Percentiles rank a stretch among this genome's conserved stretches.
Conservation (phyloP, 306 rosid genomes). For the Cicer arietinum region DNA sequence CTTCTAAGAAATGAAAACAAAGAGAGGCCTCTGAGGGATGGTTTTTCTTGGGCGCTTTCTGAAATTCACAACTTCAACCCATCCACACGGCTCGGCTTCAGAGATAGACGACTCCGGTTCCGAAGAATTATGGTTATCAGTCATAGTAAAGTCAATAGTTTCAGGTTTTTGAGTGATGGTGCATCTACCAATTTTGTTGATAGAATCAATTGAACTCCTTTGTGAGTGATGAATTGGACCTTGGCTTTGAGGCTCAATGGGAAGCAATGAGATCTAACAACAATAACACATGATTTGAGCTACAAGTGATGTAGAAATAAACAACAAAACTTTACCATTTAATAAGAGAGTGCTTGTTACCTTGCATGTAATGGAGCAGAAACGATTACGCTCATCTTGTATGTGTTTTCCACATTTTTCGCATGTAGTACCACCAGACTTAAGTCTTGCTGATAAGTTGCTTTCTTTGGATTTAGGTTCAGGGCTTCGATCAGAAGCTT, state of each 20-base stretch:
- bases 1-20: conserved; percentile 49
- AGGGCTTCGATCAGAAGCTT: conserved; percentile 67
- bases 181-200: conserved; percentile 46
- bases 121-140: conserved; percentile 55
- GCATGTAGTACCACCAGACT: conserved; percentile 80
- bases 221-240: conserved; percentile 32
- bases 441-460: conserved; percentile 61
- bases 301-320: conserved; percentile 14
- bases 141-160: conserved; percentile 50
- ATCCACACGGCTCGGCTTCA: conserved; percentile 77
- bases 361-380: conserved; percentile 95
- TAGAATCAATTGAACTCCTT: conserved; percentile 42
- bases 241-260: conserved; percentile 52
- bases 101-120: conserved; percentile 80
- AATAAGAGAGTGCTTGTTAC: conserved; percentile 50
- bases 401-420: conserved; percentile 86
- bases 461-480: conserved; percentile 68
- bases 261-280: conserved; percentile 53
- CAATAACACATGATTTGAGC: conserved; percentile 27
- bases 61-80: conserved; percentile 69
- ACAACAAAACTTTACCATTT: conserved; percentile 10
- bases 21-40: conserved; percentile 70
- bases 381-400: conserved; percentile 82
- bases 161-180: conserved; percentile 47
- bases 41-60: conserved; percentile 84